These are phyloP conservation scores for Pseudonitzschia multiseries DNA, from an alignment of 108 stramenopile genomes.

Conservation along the genomic window DNA sequence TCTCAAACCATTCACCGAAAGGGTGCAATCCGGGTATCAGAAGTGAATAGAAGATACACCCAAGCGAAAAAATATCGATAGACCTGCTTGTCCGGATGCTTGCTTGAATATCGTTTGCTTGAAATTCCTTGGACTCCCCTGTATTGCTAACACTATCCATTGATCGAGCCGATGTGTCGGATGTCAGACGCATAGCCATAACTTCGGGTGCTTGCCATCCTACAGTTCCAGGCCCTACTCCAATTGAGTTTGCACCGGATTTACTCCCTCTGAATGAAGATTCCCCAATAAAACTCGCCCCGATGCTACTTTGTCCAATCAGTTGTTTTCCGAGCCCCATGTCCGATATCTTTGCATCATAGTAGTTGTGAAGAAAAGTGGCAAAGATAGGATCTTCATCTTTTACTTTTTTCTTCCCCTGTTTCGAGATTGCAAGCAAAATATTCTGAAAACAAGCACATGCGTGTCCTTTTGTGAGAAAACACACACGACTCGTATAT, in stretches of 20 bases:
- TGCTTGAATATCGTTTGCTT: constrained; percentile 32
- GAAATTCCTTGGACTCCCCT: constrained; percentile 44
- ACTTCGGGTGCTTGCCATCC: constrained; percentile 98
- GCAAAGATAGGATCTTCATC: constrained; percentile 44
- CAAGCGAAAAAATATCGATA: constrained; percentile 94
- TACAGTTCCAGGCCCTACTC: constrained; percentile 86
- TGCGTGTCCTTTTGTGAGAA: neutral
- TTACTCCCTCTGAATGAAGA: constrained; percentile 49
- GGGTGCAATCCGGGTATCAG: constrained; percentile 90
- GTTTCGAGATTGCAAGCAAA: constrained; percentile 60
- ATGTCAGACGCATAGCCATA: constrained; percentile 73
- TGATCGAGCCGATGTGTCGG: constrained; percentile 51
- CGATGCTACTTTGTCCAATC: constrained; percentile 86
- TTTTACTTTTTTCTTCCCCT: constrained; percentile 34
- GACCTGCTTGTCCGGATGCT: constrained; percentile 75
- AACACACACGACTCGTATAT: neutral
- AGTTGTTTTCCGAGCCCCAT: constrained; percentile 97
- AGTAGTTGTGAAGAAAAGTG: constrained; percentile 57
- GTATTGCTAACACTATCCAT: constrained; percentile 25
- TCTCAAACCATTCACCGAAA: constrained; percentile 95
- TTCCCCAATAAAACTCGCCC: constrained; percentile 73
- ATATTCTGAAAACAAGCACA: constrained; percentile 59
- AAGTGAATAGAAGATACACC: constrained; percentile 94
- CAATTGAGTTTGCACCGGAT: constrained; percentile 52
- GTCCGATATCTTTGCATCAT: constrained; percentile 92